These are phyloP conservation scores for Populus tremula DNA, from an alignment of 345 rosid genomes.

Conservation along the genomic window DNA sequence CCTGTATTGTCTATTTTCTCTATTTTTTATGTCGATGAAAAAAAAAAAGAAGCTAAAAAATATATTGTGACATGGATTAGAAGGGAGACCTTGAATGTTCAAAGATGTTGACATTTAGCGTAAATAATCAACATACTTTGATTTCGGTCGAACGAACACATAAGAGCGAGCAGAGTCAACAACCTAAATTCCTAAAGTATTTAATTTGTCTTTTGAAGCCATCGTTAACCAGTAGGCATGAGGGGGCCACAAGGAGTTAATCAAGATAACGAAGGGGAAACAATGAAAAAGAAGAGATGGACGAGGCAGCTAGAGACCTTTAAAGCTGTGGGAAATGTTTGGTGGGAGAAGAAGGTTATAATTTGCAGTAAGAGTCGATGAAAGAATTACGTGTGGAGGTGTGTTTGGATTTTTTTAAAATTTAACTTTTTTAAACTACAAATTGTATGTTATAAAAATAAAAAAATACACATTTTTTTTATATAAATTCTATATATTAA, in stretches of 20 bases:
- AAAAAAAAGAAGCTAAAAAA: too few species aligned
- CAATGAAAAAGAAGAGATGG: too few species aligned
- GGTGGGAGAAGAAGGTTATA: neutral
- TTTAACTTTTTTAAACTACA: too few species aligned
- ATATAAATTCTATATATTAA: too few species aligned
- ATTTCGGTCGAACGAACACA: neutral
- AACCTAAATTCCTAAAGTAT: conserved; percentile 7
- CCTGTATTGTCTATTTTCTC: too few species aligned
- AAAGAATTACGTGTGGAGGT: too few species aligned
- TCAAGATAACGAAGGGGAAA: neutral
- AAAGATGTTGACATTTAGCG: neutral
- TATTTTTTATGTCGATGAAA: too few species aligned
- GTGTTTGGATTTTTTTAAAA: too few species aligned
- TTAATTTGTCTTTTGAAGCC: conserved; percentile 4
- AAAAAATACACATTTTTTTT: too few species aligned
- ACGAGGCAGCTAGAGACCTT: too few species aligned
- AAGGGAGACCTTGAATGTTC: neutral
- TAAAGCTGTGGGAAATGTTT: neutral
- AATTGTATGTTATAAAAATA: too few species aligned
- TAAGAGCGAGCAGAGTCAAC: neutral
- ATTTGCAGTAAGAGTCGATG: neutral
- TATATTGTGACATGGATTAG: neutral
- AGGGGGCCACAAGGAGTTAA: conserved; percentile 8
- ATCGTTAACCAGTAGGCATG: neutral
- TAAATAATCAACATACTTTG: neutral